Evolutionary conservation across 768 basidiomycete species (phyloP).

Genomic region (Podaxis pistillaris): DNA sequence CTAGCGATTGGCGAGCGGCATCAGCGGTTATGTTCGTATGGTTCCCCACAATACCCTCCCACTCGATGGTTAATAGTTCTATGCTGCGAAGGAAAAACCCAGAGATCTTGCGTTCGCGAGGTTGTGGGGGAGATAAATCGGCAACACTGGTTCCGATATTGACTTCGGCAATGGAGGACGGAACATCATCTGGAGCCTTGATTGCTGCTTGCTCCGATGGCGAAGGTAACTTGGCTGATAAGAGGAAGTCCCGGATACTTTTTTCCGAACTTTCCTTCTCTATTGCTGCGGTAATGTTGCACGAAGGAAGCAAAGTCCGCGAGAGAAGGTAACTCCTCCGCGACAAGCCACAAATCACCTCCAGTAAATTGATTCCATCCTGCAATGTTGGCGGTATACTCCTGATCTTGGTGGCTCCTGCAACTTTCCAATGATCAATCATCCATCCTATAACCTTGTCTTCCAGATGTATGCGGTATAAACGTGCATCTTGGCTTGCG

Average conservation of each 20-base stretch:
- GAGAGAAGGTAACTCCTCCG: constrained; percentile 44
- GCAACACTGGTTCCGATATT: constrained; percentile 8
- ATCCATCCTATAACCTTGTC: constrained; percentile 87
- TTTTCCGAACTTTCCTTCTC: constrained; percentile 54
- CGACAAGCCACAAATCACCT: constrained; percentile 58
- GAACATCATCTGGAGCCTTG: background rate
- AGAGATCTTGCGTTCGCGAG: constrained; percentile 62
- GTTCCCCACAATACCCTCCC: constrained; percentile 36
- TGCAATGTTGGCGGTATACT: constrained; percentile 47
- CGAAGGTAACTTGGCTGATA: constrained; percentile 60
- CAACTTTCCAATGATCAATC: constrained; percentile 62
- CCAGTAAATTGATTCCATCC: constrained; percentile 66
- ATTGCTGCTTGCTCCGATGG: constrained; percentile 20
- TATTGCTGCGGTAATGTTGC: constrained; percentile 58
- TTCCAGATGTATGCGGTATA: constrained; percentile 84
- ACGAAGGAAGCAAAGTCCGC: constrained; percentile 65
- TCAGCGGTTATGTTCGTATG: constrained; percentile 53
- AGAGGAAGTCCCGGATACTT: constrained; percentile 68
- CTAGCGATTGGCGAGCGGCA: constrained; percentile 62
- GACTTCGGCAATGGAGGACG: background rate
- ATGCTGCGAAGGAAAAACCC: constrained; percentile 62
- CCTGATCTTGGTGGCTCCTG: constrained; percentile 26
- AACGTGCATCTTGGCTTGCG: constrained; percentile 75
- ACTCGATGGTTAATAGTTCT: constrained; percentile 46
- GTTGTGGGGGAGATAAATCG: constrained; percentile 45